Evolutionary conservation across 768 basidiomycete genomes (phyloP).

Genomic region (Tricholoma sp.): DNA sequence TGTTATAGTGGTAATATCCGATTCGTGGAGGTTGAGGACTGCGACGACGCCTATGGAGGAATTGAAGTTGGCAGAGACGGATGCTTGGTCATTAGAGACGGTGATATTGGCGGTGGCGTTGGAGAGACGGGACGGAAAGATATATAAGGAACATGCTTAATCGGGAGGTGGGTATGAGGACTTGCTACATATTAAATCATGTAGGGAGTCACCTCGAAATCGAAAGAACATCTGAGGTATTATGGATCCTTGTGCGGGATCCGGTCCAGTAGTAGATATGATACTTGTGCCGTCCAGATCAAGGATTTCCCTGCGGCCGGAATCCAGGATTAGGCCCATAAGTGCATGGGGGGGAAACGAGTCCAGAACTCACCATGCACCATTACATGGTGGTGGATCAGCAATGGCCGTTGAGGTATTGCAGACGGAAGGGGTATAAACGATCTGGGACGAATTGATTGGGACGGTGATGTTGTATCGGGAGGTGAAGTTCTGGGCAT

Average conservation of each 20-base stretch:
- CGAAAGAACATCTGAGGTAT: constrained; percentile 55
- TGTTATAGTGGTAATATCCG: constrained; percentile 35
- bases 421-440: constrained; percentile 46
- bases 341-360: not conserved
- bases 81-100: constrained; percentile 31
- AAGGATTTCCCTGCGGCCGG: constrained; percentile 11
- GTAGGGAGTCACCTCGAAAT: constrained; percentile 40
- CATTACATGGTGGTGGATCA: constrained; percentile 29
- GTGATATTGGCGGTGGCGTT: constrained; percentile 52
- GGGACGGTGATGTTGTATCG: constrained; percentile 34
- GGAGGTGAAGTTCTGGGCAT: constrained; percentile 12
- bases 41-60: constrained; percentile 34
- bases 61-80: constrained; percentile 33
- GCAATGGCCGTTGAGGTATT: constrained; percentile 14
- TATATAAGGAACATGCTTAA: constrained; percentile 39
- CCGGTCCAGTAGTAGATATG: constrained; percentile 40
- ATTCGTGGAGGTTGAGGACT: constrained; percentile 35
- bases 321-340: not conserved
- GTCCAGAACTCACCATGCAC: constrained; percentile 36
- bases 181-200: not conserved
- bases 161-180: not conserved
- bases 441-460: constrained; percentile 33
- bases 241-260: constrained; percentile 33
- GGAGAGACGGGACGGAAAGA: constrained; percentile 38
- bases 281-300: constrained; percentile 16